Evolutionary conservation across 768 basidiomycete genomes (phyloP).

Genomic region (Lactarius sp.): DNA sequence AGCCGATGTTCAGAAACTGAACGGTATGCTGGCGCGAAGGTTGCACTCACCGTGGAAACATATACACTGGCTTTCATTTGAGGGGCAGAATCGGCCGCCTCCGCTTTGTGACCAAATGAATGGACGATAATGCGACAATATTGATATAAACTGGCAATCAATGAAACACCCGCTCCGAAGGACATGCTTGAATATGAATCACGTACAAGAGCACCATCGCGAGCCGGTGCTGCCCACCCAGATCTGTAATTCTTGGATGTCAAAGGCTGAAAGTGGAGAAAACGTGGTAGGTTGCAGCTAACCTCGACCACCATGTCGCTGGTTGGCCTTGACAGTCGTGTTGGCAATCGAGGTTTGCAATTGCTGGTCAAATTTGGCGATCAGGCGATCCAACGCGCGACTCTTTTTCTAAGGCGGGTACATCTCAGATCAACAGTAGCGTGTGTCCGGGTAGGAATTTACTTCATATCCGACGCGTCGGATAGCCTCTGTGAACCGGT

Average conservation of each 20-base stretch:
- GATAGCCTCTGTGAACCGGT: conserved; percentile 28
- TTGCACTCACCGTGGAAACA: conserved; percentile 8
- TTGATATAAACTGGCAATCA: conserved; percentile 11
- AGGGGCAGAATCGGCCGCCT: not conserved
- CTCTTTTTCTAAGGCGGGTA: conserved; percentile 11
- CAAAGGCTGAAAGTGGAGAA: not conserved
- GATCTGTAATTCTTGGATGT: conserved; percentile 3
- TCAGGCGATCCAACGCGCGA: conserved; percentile 17
- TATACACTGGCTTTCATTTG: conserved; percentile 12
- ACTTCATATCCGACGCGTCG: conserved; percentile 4
- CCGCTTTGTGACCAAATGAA: conserved; percentile 23
- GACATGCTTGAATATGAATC: not conserved
- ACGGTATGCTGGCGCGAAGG: not conserved
- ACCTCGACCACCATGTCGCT: conserved; percentile 14
- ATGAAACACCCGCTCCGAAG: not conserved
- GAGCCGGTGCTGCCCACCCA: conserved; percentile 14
- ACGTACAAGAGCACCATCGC: conserved; percentile 23
- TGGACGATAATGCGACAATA: conserved; percentile 25
- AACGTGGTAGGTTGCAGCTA: not conserved
- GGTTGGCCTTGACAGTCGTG: conserved; percentile 8
- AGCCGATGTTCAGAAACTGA: not conserved
- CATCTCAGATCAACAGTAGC: not conserved
- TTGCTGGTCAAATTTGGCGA: conserved; percentile 1
- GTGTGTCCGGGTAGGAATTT: not conserved
- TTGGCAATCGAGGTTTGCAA: conserved; percentile 19